These are phyloP conservation scores for Thecaphora frezii DNA, from an alignment of 1,284 basidiomycete genomes.

Conservation along the genomic window DNA sequence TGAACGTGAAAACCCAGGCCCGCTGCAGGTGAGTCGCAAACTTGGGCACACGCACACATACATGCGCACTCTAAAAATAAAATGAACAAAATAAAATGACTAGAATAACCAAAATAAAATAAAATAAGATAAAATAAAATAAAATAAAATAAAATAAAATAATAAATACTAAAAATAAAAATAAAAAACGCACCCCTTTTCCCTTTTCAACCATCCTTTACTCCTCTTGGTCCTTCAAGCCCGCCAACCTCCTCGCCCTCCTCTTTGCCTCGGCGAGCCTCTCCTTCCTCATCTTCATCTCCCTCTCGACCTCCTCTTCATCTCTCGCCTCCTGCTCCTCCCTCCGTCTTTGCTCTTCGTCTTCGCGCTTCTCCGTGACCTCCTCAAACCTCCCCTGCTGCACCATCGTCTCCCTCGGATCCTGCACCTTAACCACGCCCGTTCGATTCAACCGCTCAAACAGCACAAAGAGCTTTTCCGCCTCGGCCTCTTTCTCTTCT, in stretches of 20 bases:
- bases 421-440: constrained; percentile 37
- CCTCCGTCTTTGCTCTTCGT: constrained; percentile 13
- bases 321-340: constrained; percentile 28
- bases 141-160: too few relatives aligned
- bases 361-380: constrained; percentile 11
- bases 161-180: too few relatives aligned
- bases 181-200: too few relatives aligned
- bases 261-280: constrained; percentile 18
- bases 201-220: too few relatives aligned
- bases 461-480: constrained; percentile 44
- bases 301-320: constrained; percentile 21
- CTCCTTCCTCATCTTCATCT: constrained; percentile 15
- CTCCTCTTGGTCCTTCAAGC: too few relatives aligned
- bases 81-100: too few relatives aligned
- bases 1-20: too few relatives aligned
- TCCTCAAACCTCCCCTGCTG: constrained; percentile 37
- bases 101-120: too few relatives aligned
- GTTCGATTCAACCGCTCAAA: constrained; percentile 48
- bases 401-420: constrained; percentile 31
- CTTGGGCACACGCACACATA: too few relatives aligned
- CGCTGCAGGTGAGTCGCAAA: too few relatives aligned
- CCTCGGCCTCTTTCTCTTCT: constrained; percentile 47
- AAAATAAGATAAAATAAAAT: too few relatives aligned
- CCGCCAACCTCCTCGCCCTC: constrained; percentile 15
- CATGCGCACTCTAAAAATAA: too few relatives aligned